phyloP scores from a whole-genome alignment of 2,329 filamentous ascomycete genomes.

The Exophiala lecanii-corni region DNA sequence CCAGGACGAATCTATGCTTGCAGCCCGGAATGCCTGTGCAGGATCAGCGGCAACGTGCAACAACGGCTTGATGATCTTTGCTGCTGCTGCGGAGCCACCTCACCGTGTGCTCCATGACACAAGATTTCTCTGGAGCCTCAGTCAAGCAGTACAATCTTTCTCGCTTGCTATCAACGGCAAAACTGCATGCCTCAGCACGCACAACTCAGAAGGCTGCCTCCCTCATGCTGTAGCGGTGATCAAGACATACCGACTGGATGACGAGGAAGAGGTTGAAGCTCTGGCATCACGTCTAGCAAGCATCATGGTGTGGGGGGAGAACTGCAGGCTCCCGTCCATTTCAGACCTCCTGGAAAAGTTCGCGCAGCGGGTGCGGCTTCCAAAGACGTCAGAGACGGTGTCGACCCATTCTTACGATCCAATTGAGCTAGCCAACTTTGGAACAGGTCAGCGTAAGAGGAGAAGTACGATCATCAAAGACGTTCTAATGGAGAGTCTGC shows the following conservation, averaged over 20 bases:
- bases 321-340: slow-evolving; percentile 20
- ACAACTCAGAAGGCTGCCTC: slow-evolving; percentile 21
- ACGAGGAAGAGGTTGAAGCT: slow-evolving; percentile 20
- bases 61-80: slow-evolving; percentile 24
- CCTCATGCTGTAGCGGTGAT: slow-evolving; percentile 19
- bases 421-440: slow-evolving; percentile 4
- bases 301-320: slow-evolving; percentile 23
- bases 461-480: slow-evolving; percentile 1
- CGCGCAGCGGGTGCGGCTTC: slow-evolving; percentile 12
- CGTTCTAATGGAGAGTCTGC: background rate
- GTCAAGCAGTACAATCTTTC: slow-evolving; percentile 23
- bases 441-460: background rate
- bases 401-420: slow-evolving; percentile 2
- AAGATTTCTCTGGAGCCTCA: slow-evolving; percentile 17
- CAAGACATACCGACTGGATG: slow-evolving; percentile 20
- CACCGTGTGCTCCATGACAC: slow-evolving; percentile 6
- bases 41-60: slow-evolving; percentile 24
- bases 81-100: slow-evolving; percentile 15
- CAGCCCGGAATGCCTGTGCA: slow-evolving; percentile 19
- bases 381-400: background rate
- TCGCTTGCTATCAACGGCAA: slow-evolving; percentile 24
- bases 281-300: slow-evolving; percentile 19
- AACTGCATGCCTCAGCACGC: slow-evolving; percentile 21
- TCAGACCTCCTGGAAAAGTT: slow-evolving; percentile 18
- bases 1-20: slow-evolving; percentile 19